Percentiles rank a stretch among this genome's conserved stretches.
Evolutionary conservation across 805 yeast species (phyloP).

Genomic region (Kodamaea hsintzibuensis): DNA sequence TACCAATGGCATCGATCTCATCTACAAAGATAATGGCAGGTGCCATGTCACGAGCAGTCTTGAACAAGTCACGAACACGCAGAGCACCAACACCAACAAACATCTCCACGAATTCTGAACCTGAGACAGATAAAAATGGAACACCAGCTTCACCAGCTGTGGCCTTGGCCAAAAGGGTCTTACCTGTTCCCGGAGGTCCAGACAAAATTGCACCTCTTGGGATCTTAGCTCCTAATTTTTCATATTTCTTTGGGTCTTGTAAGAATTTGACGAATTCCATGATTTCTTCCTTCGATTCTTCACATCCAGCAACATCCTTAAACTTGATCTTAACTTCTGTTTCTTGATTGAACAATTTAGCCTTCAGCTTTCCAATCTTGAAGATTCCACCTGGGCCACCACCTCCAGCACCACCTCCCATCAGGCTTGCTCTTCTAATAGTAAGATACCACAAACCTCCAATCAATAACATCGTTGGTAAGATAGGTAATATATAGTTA

Average conservation of each 20-base stretch:
- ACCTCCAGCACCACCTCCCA: slow-evolving; percentile 41
- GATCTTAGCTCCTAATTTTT: slow-evolving; percentile 86
- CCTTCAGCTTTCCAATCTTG: slow-evolving; percentile 75
- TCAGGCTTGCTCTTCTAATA: slow-evolving; percentile 49
- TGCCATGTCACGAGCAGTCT: slow-evolving; percentile 85
- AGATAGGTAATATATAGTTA: slow-evolving; percentile 63
- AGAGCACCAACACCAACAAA: slow-evolving; percentile 96
- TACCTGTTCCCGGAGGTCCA: slow-evolving; percentile 98
- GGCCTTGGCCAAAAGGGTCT: slow-evolving; percentile 87
- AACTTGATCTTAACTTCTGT: slow-evolving; percentile 80
- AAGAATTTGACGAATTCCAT: slow-evolving; percentile 93
- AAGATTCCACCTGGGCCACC: slow-evolving; percentile 61
- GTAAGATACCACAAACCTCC: slow-evolving; percentile 77
- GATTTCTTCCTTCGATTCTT: slow-evolving; percentile 91
- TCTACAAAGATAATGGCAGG: slow-evolving; percentile 91
- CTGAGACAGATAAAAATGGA: slow-evolving; percentile 87
- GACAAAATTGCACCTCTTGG: slow-evolving; percentile 94
- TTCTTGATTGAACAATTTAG: slow-evolving; percentile 79
- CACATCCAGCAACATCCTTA: slow-evolving; percentile 92
- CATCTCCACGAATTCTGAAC: slow-evolving; percentile 96
- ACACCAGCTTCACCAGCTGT: slow-evolving; percentile 98
- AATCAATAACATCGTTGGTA: slow-evolving; percentile 78
- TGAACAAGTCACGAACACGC: slow-evolving; percentile 88
- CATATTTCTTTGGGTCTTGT: slow-evolving; percentile 82
- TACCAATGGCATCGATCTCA: slow-evolving; percentile 96